phyloP scores from a whole-genome alignment of 2,329 filamentous ascomycete species.

The Thelonectria olida region DNA sequence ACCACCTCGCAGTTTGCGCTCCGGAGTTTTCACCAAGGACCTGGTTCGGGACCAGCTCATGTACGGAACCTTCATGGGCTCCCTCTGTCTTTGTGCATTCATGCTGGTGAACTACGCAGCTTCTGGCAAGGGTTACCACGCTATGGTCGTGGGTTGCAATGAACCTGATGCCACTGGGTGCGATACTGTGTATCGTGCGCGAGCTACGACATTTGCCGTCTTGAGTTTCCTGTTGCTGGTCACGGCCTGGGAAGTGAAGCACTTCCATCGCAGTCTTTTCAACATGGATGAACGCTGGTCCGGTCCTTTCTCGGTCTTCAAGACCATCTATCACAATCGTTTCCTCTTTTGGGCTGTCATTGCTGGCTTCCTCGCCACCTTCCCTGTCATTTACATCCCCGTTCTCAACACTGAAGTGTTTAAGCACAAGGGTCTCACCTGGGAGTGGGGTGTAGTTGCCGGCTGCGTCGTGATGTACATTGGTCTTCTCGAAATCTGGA shows the following conservation, averaged over 20 bases:
- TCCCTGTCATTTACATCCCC: constrained; percentile 74
- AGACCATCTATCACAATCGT: constrained; percentile 73
- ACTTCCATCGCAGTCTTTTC: constrained; percentile 76
- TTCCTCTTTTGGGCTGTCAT: constrained; percentile 73
- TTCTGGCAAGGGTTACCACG: constrained; percentile 54
- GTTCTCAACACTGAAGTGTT: constrained; percentile 73
- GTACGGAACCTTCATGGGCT: constrained; percentile 71
- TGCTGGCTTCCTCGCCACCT: constrained; percentile 67
- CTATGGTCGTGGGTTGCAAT: constrained; percentile 68
- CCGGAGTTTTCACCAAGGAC: constrained; percentile 71
- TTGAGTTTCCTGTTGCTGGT: constrained; percentile 74
- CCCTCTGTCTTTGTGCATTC: constrained; percentile 69
- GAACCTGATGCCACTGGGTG: constrained; percentile 60
- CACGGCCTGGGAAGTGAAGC: constrained; percentile 78
- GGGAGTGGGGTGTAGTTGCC: constrained; percentile 78
- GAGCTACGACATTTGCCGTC: constrained; percentile 75
- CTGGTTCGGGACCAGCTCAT: constrained; percentile 73
- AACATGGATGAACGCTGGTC: constrained; percentile 66
- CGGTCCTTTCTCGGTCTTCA: constrained; percentile 60
- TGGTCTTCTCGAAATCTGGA: constrained; percentile 73
- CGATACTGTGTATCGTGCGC: constrained; percentile 68
- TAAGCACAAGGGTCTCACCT: constrained; percentile 73
- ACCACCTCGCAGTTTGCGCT: constrained; percentile 68
- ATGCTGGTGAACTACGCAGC: constrained; percentile 65
- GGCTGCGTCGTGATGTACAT: constrained; percentile 69